Conservation (phyloP, 1,284 basidiomycete species). For the Fomitopsis betulina region DNA sequence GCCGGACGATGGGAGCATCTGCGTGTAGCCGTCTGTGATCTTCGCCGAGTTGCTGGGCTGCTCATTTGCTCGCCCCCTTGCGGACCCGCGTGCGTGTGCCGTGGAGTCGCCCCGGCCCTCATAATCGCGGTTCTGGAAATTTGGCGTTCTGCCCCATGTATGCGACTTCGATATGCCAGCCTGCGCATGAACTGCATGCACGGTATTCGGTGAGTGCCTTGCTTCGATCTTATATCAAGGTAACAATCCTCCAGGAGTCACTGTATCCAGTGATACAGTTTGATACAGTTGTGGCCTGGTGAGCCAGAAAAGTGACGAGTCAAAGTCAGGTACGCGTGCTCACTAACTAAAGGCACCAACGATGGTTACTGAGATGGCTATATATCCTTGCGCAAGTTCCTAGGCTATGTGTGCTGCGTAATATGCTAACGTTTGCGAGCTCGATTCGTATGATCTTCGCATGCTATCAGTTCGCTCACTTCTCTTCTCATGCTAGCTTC, state of each 20-base stretch:
- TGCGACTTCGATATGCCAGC: neutral
- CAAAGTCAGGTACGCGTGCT: too few relatives aligned
- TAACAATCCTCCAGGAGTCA: too few relatives aligned
- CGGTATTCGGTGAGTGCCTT: too few relatives aligned
- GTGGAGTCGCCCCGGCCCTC: neutral
- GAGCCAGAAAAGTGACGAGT: too few relatives aligned
- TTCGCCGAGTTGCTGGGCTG: neutral
- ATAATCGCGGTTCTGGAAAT: neutral
- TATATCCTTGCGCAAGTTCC: neutral
- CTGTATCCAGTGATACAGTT: too few relatives aligned
- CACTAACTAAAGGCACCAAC: too few relatives aligned
- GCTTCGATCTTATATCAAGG: too few relatives aligned
- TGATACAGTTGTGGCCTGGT: too few relatives aligned
- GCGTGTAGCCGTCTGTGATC: neutral
- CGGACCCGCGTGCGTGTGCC: neutral
- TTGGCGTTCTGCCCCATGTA: neutral
- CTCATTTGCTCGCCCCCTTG: neutral
- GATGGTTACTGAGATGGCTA: neutral
- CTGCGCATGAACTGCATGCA: neutral
- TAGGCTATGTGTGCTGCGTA: neutral
- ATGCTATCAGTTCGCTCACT: neutral
- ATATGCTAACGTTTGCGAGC: neutral
- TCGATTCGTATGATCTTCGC: neutral
- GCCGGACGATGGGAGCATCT: neutral
- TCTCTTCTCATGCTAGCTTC: neutral